A percentile compares a stretch with the other conserved stretches of the same genome.
Conservation (phyloP, 176 grass and related monocot species). For the Poa annua region DNA sequence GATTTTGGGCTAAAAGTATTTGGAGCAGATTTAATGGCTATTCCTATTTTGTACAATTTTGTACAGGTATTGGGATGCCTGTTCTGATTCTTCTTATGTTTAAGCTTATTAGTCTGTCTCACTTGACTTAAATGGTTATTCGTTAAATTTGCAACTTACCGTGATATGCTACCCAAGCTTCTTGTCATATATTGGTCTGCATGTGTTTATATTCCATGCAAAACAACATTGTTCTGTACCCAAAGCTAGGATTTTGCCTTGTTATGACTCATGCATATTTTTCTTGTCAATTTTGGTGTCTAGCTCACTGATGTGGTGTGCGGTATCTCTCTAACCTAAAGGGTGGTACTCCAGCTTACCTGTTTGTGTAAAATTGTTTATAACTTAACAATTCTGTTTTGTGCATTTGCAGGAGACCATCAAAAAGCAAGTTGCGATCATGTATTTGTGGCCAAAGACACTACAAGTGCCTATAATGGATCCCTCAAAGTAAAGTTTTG, state of each 20-base stretch:
- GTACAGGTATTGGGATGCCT: slow-evolving; percentile 62
- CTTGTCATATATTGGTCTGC: not conserved
- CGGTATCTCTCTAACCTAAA: not conserved
- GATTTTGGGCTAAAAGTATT: slow-evolving; percentile 96
- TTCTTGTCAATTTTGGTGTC: slow-evolving; percentile 8
- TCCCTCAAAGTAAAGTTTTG: slow-evolving; percentile 72
- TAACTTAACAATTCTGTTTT: slow-evolving; percentile 30
- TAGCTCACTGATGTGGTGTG: slow-evolving; percentile 10
- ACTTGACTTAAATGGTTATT: slow-evolving; percentile 31
- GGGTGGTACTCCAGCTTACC: slow-evolving; percentile 8
- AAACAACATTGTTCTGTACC: slow-evolving; percentile 17
- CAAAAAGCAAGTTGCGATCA: slow-evolving; percentile 92
- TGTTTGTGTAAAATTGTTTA: slow-evolving; percentile 23
- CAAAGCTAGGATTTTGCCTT: not conserved
- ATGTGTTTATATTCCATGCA: not conserved
- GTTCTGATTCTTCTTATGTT: slow-evolving; percentile 25
- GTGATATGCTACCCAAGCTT: not conserved
- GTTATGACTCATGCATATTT: not conserved
- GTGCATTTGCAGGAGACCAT: slow-evolving; percentile 77
- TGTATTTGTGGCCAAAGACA: slow-evolving; percentile 96
- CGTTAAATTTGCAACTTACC: not conserved
- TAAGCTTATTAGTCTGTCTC: slow-evolving; percentile 24
- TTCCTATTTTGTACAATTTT: slow-evolving; percentile 93
- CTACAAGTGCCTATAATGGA: slow-evolving; percentile 89
- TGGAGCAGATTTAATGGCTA: slow-evolving; percentile 93